Evolutionary conservation across 2,329 filamentous ascomycete species (phyloP), one percentile per base, ranked within the genome.

Genomic region (Fusarium sp.): DNA sequence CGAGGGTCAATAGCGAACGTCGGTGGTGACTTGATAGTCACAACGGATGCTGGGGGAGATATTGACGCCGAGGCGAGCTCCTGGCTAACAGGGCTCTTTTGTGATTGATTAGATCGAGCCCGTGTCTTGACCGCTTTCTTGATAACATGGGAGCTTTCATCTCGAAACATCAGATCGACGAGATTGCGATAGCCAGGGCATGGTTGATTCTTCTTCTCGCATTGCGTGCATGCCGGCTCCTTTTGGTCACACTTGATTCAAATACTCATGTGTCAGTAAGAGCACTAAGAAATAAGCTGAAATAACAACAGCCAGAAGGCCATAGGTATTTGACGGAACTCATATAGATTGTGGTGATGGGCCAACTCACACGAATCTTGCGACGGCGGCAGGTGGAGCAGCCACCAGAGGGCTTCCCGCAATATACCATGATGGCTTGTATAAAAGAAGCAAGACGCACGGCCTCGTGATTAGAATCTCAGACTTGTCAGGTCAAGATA

Each of bases 121-220:
- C 78, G 76, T 56, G 68, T 74, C 64, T 83, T 83, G 59, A 82
- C 84, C 51, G 85, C 86, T 79, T 87, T 89, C 74, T 85, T 85
- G 73, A 87, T 87, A 62, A 89, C 87, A 76, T 88, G 86, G 38
- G 83, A 84, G 71, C 86, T 89, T 78, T 89, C 86, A 75, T 89
- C 87, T 47, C 88, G 85, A 73, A 90, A 89, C 83, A 89, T 88
- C 68, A 89, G 83, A 72, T 89, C 88, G 45, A 88, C 84, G 55
- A 87, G 81, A 70, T 88, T 87, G 48, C 88, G 82, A 74, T 90
- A 90, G 62, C 88, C 88, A 38, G 88, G 87, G 66, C 88, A 90
- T 79, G 79, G 67, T 59, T 86, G 83, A 65, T 86, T 83, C 47
- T 87, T 85, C 76, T 88, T 88, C 56, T 84, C 83, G 77, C 88